phyloP scores from a whole-genome alignment of 2,329 filamentous ascomycete species.

The Diaporthe caulivora region DNA sequence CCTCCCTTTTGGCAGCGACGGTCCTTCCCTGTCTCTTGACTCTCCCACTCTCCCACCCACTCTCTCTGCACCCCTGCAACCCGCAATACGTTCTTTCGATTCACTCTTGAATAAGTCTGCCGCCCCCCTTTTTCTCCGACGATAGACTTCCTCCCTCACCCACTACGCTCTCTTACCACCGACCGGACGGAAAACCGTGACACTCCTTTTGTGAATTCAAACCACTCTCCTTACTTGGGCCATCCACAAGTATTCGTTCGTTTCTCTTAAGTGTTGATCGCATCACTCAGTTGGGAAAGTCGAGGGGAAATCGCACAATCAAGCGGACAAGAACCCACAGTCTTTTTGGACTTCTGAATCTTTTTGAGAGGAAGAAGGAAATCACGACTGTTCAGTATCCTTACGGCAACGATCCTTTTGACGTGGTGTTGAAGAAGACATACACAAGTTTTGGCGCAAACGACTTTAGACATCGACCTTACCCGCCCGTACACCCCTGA shows the following conservation, averaged over 20 bases:
- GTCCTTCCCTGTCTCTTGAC: conserved; percentile 22
- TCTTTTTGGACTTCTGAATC: background rate
- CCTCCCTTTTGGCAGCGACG: conserved; percentile 30
- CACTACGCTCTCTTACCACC: conserved; percentile 35
- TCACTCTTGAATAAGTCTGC: conserved; percentile 25
- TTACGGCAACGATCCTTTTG: conserved; percentile 2
- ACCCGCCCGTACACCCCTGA: background rate
- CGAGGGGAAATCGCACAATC: conserved; percentile 16
- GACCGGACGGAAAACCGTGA: conserved; percentile 33
- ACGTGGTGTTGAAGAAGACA: conserved; percentile 20
- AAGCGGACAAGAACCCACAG: background rate
- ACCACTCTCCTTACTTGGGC: conserved; percentile 34
- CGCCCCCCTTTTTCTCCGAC: conserved; percentile 33
- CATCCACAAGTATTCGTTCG: conserved; percentile 24
- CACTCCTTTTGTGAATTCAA: conserved; percentile 30
- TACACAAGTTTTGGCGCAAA: conserved; percentile 25
- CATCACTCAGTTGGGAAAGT: conserved; percentile 37
- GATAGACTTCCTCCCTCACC: conserved; percentile 34
- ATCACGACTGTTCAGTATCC: conserved; percentile 3
- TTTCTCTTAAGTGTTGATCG: conserved; percentile 40
- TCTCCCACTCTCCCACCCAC: background rate
- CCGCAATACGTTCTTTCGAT: background rate
- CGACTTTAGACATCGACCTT: background rate
- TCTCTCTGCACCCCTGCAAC: background rate
- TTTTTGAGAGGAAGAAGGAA: background rate